Percentiles rank a stretch among this genome's conserved stretches.
These are phyloP conservation scores for Fraxinus baroniana DNA, from an alignment of 305 asterid genomes.

Conservation along the genomic window DNA sequence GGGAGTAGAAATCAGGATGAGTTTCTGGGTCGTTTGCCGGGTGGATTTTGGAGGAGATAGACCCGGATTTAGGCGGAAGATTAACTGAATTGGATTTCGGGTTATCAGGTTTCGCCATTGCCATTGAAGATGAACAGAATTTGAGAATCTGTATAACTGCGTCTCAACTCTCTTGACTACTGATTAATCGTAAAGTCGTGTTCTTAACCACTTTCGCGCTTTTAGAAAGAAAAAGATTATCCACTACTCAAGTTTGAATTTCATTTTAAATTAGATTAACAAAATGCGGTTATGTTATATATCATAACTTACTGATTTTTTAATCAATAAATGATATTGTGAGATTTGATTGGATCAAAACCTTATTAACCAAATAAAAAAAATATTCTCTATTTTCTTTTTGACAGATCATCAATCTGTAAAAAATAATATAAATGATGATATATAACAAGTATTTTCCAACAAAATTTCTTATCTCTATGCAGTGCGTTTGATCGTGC, in stretches of 20 bases:
- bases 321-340: too few species aligned
- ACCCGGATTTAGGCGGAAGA: constrained; percentile 39
- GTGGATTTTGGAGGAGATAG: constrained; percentile 64
- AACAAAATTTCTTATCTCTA: neutral
- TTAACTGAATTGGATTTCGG: constrained; percentile 47
- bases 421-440: too few species aligned
- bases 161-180: neutral
- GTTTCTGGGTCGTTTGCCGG: constrained; percentile 53
- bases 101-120: constrained; percentile 62
- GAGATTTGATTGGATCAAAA: too few species aligned
- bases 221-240: neutral
- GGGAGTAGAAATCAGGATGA: constrained; percentile 65
- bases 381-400: too few species aligned
- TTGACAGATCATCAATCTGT: too few species aligned
- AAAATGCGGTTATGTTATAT: neutral
- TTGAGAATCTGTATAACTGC: constrained; percentile 6
- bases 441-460: neutral
- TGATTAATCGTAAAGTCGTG: neutral
- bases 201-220: neutral
- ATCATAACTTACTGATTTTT: too few species aligned
- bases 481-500: neutral
- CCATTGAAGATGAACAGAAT: neutral
- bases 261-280: neutral
- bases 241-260: neutral
- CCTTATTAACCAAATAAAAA: too few species aligned